Evolutionary conservation across 1,284 basidiomycete genomes (phyloP), one percentile per base, ranked within the genome.

Genomic region (Cutaneotrichosporon sp.): DNA sequence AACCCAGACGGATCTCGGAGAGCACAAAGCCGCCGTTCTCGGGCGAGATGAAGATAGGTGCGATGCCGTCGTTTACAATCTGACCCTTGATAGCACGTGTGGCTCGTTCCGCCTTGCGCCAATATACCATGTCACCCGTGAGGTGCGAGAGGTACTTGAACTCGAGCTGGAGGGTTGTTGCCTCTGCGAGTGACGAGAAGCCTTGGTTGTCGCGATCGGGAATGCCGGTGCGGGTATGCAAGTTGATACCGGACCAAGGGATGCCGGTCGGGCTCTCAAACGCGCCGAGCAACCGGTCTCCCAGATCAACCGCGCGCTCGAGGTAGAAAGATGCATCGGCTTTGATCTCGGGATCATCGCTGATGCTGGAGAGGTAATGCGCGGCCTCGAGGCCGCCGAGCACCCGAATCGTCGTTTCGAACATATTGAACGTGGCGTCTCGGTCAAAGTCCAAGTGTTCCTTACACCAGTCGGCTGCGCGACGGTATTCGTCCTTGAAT

Each of bases 331-430:
- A 69, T 63, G 91, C 88, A 61, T 85, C 82, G 8, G 82, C 82
- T 0, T 61, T 68, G 42, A 78, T 75, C 5, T 34, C 22, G 0
- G 77, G 70, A n/a, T 87, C 86, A 16, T 70, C 49, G 60, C 76
- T 73, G 18, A 70, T 73, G 2, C 74, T 79, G 0, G 80, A 74
- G 13, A 94, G 84, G 72, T 92, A 86, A 75, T 91, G 88, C 0
- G 93, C 90, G 0, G 93, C 88, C 0, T 97, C 84, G 1, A 98
- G 82, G 10, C 91, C 91, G 13, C 91, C 91, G 1, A 93, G 82
- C 2, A 91, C 84, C 22, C 91, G 87, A 56, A 92, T 92, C 0
- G 90, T 91, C 0, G 88, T 90, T 86, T 98, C 95, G 72, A 98
- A 98, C 0, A 91, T 93, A 77, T 90, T 97, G 79, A 92, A 91